Evolutionary conservation across 2,329 filamentous ascomycete genomes (phyloP).

Genomic region (Arachnomyces sp.): DNA sequence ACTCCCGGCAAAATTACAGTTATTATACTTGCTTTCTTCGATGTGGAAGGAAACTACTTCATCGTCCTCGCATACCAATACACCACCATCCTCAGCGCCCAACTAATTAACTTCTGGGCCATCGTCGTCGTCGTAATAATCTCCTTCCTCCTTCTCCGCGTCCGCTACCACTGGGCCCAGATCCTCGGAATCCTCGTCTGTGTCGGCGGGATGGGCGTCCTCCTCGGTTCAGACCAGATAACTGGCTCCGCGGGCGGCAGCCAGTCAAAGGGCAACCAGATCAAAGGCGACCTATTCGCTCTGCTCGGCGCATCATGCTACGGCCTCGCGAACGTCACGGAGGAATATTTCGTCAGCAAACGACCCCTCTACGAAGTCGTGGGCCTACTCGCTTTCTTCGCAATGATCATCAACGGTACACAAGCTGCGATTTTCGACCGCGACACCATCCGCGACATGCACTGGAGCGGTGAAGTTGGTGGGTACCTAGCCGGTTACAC

Average conservation of each 20-base stretch:
- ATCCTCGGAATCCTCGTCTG: constrained; percentile 80
- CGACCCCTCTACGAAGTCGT: constrained; percentile 88
- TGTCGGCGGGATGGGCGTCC: constrained; percentile 81
- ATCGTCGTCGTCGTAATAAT: constrained; percentile 86
- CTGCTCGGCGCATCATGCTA: constrained; percentile 85
- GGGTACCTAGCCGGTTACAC: constrained; percentile 91
- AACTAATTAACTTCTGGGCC: constrained; percentile 98
- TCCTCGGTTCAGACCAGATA: constrained; percentile 82
- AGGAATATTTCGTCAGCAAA: constrained; percentile 88
- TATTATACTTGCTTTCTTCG: constrained; percentile 82
- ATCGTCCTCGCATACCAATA: constrained; percentile 88
- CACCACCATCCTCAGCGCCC: constrained; percentile 85
- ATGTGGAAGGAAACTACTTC: constrained; percentile 97
- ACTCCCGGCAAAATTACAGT: constrained; percentile 41
- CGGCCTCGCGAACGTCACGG: constrained; percentile 80
- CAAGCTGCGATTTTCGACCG: constrained; percentile 92
- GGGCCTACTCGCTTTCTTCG: constrained; percentile 82
- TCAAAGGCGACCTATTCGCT: constrained; percentile 91
- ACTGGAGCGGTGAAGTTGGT: constrained; percentile 60
- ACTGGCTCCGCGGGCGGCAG: constrained; percentile 61
- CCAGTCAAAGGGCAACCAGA: constrained; percentile 49
- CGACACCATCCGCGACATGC: constrained; percentile 55
- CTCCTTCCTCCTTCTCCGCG: constrained; percentile 72
- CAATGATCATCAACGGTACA: constrained; percentile 80
- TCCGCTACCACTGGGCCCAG: constrained; percentile 85